Evolutionary conservation across 1,284 basidiomycete species (phyloP).

Genomic region (Ustilago nuda): DNA sequence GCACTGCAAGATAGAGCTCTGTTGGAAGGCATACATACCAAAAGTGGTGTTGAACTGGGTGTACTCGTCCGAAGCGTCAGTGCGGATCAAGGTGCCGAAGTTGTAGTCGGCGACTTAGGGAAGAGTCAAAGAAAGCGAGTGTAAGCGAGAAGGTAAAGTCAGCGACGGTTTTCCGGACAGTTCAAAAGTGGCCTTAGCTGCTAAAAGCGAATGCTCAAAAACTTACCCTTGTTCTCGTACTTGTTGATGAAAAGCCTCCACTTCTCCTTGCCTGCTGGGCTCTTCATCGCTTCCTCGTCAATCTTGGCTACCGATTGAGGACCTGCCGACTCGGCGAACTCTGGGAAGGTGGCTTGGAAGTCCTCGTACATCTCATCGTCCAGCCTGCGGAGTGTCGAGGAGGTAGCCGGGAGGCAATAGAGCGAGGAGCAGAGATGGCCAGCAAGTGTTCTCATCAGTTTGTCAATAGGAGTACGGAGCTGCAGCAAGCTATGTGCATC

Average conservation of each 20-base stretch:
- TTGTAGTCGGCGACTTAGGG: slow-evolving; percentile 86
- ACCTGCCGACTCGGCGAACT: slow-evolving; percentile 77
- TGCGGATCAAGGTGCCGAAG: slow-evolving; percentile 94
- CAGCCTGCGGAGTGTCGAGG: slow-evolving; percentile 28
- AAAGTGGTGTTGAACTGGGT: slow-evolving; percentile 94
- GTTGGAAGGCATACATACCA: slow-evolving; percentile 73
- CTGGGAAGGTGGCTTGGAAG: slow-evolving; percentile 83
- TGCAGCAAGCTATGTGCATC: no score
- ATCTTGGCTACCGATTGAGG: slow-evolving; percentile 77
- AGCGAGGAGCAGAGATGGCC: background rate
- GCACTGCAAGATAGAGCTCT: slow-evolving; percentile 22
- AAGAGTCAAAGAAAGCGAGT: background rate
- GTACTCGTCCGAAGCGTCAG: slow-evolving; percentile 84
- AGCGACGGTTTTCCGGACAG: background rate
- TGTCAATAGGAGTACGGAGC: background rate
- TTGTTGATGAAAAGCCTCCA: slow-evolving; percentile 91
- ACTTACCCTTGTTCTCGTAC: slow-evolving; percentile 74
- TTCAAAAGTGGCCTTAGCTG: background rate
- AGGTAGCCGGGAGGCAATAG: slow-evolving; percentile 3
- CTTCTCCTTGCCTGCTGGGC: slow-evolving; percentile 83
- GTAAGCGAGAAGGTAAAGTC: background rate
- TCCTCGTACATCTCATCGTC: slow-evolving; percentile 93
- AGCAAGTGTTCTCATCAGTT: background rate
- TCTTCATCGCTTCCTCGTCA: slow-evolving; percentile 97
- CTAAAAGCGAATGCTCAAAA: background rate